phyloP scores from a whole-genome alignment of 2,329 filamentous ascomycete genomes.

The Pseudopithomyces maydicus region DNA sequence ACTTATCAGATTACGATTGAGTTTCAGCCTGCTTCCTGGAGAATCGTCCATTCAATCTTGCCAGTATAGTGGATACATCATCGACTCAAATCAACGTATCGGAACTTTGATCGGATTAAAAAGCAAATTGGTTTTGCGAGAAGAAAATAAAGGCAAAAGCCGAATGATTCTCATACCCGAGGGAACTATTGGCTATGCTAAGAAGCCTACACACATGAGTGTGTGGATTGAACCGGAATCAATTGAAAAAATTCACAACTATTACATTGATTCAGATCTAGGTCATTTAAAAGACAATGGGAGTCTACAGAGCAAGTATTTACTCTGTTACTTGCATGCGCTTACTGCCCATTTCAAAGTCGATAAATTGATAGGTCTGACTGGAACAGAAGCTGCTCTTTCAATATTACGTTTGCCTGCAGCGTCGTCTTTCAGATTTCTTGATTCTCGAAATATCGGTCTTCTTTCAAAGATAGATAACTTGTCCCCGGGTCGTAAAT shows the following conservation, averaged over 20 bases:
- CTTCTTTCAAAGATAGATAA: slow-evolving; percentile 32
- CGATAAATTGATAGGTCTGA: slow-evolving; percentile 55
- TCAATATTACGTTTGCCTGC: slow-evolving; percentile 55
- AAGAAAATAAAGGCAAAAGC: slow-evolving; percentile 9
- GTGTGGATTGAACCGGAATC: slow-evolving; percentile 21
- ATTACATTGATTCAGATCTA: slow-evolving; percentile 56
- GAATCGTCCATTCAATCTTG: slow-evolving; percentile 21
- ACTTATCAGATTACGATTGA: slow-evolving; percentile 19
- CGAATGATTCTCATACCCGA: slow-evolving; percentile 47
- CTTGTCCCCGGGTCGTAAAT: slow-evolving; percentile 44
- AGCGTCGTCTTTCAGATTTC: slow-evolving; percentile 52
- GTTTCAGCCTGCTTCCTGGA: slow-evolving; percentile 13
- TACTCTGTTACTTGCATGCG: slow-evolving; percentile 58
- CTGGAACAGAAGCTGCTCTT: slow-evolving; percentile 62
- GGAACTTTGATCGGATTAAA: slow-evolving; percentile 30
- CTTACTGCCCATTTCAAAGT: slow-evolving; percentile 59
- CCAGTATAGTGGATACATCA: slow-evolving; percentile 30
- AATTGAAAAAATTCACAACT: slow-evolving; percentile 46
- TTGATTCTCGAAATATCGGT: slow-evolving; percentile 30
- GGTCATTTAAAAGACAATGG: slow-evolving; percentile 58
- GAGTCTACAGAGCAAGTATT: slow-evolving; percentile 58
- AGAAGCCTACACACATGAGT: slow-evolving; percentile 8
- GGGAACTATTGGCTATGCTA: slow-evolving; percentile 12
- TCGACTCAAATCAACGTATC: slow-evolving; percentile 30
- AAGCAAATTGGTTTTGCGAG: slow-evolving; percentile 28